These are phyloP conservation scores for Paecilomyces dactylethromorphus DNA, from an alignment of 2,329 filamentous ascomycete genomes.

Conservation along the genomic window DNA sequence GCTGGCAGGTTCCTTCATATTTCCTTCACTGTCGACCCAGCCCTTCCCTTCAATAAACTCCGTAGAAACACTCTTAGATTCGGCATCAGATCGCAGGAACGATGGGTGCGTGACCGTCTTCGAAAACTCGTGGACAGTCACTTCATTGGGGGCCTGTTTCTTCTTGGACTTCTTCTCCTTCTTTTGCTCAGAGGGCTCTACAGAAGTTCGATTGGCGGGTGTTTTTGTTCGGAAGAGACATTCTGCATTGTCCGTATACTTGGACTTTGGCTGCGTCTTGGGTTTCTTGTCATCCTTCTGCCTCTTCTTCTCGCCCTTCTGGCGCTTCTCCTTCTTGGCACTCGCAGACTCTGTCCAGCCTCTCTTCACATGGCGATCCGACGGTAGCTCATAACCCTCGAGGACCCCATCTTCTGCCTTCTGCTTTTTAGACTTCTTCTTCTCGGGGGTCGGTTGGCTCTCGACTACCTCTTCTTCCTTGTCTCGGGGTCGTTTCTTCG, in stretches of 20 bases:
- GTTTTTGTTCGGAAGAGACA: constrained; percentile 78
- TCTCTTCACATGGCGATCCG: constrained; percentile 73
- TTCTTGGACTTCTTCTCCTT: constrained; percentile 49
- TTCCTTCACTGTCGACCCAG: constrained; percentile 76
- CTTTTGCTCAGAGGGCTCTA: constrained; percentile 18
- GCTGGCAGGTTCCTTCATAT: constrained; percentile 50
- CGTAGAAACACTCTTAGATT: constrained; percentile 42
- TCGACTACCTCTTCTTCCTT: constrained; percentile 29
- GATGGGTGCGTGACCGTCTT: constrained; percentile 76
- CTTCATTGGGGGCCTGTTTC: constrained; percentile 55
- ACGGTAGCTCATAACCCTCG: constrained; percentile 65
- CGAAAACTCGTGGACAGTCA: constrained; percentile 81
- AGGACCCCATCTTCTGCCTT: constrained; percentile 49
- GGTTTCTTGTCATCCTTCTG: constrained; percentile 51
- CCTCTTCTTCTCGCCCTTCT: constrained; percentile 43
- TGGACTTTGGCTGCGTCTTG: constrained; percentile 59
- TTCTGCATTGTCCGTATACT: constrained; percentile 74
- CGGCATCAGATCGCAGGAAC: constrained; percentile 60
- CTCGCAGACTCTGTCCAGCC: constrained; percentile 72
- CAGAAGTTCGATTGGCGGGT: constrained; percentile 48
- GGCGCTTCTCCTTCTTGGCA: constrained; percentile 36
- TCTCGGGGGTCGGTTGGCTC: constrained; percentile 32
- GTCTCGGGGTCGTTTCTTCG: constrained; percentile 48
- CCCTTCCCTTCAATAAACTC: constrained; percentile 78
- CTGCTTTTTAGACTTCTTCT: constrained; percentile 43